These are phyloP conservation scores for Aspergillus pseudoviridinutans DNA, from an alignment of 2,329 filamentous ascomycete genomes.

Conservation along the genomic window DNA sequence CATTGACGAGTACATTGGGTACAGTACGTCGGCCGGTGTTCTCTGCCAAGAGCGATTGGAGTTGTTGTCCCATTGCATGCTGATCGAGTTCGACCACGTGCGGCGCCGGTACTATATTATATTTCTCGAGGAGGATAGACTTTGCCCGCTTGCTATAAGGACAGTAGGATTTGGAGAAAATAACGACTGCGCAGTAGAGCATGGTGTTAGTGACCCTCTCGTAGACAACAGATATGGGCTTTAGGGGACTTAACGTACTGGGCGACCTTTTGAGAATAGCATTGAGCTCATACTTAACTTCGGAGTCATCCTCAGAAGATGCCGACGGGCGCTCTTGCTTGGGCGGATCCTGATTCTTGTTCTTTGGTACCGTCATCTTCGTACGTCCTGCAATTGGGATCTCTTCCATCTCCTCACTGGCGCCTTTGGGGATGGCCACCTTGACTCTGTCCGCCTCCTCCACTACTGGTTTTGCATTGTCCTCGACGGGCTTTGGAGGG, in stretches of 20 bases:
- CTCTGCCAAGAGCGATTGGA: slow-evolving; percentile 69
- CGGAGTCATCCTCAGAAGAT: slow-evolving; percentile 39
- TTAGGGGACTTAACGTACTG: slow-evolving; percentile 52
- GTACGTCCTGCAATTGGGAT: slow-evolving; percentile 53
- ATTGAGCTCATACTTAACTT: slow-evolving; percentile 67
- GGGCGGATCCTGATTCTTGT: slow-evolving; percentile 25
- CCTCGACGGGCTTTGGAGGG: slow-evolving; percentile 55
- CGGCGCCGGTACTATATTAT: slow-evolving; percentile 75
- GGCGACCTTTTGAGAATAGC: slow-evolving; percentile 78
- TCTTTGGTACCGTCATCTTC: slow-evolving; percentile 44
- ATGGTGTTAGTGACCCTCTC: neutral
- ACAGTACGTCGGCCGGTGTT: slow-evolving; percentile 81
- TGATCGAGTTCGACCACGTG: slow-evolving; percentile 87
- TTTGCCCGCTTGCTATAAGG: slow-evolving; percentile 84
- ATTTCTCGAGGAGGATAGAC: slow-evolving; percentile 74
- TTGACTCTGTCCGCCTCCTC: neutral
- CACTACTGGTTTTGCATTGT: slow-evolving; percentile 17
- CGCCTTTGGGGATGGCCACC: slow-evolving; percentile 38
- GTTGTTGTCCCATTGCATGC: slow-evolving; percentile 66
- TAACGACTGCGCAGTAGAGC: slow-evolving; percentile 61
- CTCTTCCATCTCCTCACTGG: slow-evolving; percentile 37
- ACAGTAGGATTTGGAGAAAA: slow-evolving; percentile 95
- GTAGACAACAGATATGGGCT: neutral
- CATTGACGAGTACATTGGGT: slow-evolving; percentile 85
- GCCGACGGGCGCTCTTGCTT: slow-evolving; percentile 48